phyloP scores from a whole-genome alignment of 1,139 yeast genomes.

The Komagataea norvegica region DNA sequence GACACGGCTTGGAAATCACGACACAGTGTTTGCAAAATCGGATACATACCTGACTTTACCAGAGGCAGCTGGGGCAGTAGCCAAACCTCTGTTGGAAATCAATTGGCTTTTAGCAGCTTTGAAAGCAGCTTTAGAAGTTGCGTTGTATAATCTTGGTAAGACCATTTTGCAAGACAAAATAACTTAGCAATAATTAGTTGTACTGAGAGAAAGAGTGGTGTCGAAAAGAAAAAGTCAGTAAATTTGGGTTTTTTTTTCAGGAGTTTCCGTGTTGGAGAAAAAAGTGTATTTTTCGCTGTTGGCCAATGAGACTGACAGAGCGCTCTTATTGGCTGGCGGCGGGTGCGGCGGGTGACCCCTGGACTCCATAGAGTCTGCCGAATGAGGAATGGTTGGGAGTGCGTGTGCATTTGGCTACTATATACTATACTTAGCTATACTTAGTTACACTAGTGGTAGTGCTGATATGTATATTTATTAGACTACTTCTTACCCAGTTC shows the following conservation, averaged over 20 bases:
- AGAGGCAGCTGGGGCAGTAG: slow-evolving; percentile 76
- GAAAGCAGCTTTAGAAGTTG: slow-evolving; percentile 85
- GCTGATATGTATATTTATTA: too few relatives aligned
- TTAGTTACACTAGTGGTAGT: too few relatives aligned
- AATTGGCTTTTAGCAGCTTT: slow-evolving; percentile 82
- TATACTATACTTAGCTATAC: too few relatives aligned
- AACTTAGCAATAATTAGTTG: slow-evolving; percentile 10
- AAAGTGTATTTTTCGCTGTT: slow-evolving; percentile 6
- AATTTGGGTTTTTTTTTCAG: slow-evolving; percentile 14
- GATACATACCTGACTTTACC: slow-evolving; percentile 91
- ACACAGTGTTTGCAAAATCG: too few relatives aligned
- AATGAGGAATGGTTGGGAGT: slow-evolving; percentile 2
- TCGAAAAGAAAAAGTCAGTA: slow-evolving; percentile 6
- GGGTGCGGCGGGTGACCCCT: slow-evolving; percentile 6
- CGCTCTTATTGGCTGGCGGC: slow-evolving; percentile 15
- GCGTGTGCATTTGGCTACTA: too few relatives aligned
- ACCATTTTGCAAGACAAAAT: slow-evolving; percentile 40
- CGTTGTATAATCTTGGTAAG: slow-evolving; percentile 88
- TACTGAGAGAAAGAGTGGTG: neutral
- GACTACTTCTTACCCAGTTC: slow-evolving; percentile 62
- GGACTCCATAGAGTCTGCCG: neutral
- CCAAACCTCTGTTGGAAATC: slow-evolving; percentile 70
- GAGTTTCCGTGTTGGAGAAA: slow-evolving; percentile 10
- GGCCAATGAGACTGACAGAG: slow-evolving; percentile 12
- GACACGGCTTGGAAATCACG: too few relatives aligned